Evolutionary conservation across 2,329 filamentous ascomycete genomes (phyloP), one percentile per base, ranked within the genome.

Genomic region (Fusarium haematococcum): DNA sequence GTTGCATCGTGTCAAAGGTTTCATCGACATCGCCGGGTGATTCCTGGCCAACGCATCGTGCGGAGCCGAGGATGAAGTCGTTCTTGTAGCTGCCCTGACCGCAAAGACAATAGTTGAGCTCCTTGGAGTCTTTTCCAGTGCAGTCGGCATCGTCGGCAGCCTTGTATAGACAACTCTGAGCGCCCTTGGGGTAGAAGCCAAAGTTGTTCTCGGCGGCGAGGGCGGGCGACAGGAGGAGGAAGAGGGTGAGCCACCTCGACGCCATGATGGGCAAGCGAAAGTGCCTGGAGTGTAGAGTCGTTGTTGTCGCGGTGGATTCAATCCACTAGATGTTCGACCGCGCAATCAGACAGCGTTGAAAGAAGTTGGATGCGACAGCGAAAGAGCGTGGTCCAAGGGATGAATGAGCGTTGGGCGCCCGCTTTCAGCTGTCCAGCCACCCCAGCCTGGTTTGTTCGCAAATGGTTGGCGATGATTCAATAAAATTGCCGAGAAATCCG

Each of bases 91-190:
- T 74, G 13, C 71, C 71, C 20, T 72, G 33, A 10, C 79, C 77
- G 76, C 88, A 90, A 2, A 89, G 81, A 63, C 88, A 90, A 3
- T 77, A 62, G 73, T 90, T 89, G 70, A 88, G 80, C 33, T 83
- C 79, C 0, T 75, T 52, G 4, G 83, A 81, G 0, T 83, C 83
- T 23, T 77, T 75, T 20, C 84, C 85, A 6, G 80, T 79, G 79
- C 88, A 90, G 6, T 78, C 74, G 18, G 84, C 84, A 23, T 68
- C 35, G 56, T 81, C 76, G 33, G 86, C 83, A 6, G 87, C 81
- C 18, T 81, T 57, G 71, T 83, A 78, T 1, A 90, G 80, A 67
- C 88, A 90, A 9, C 76, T 8, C 65, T 86, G 76, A 9, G 81
- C 60, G 52, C 73, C 73, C 7, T 64, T n/a, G 9, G 81, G 79